Conservation (phyloP, 805 yeast genomes). For the Saturnispora diversa region DNA sequence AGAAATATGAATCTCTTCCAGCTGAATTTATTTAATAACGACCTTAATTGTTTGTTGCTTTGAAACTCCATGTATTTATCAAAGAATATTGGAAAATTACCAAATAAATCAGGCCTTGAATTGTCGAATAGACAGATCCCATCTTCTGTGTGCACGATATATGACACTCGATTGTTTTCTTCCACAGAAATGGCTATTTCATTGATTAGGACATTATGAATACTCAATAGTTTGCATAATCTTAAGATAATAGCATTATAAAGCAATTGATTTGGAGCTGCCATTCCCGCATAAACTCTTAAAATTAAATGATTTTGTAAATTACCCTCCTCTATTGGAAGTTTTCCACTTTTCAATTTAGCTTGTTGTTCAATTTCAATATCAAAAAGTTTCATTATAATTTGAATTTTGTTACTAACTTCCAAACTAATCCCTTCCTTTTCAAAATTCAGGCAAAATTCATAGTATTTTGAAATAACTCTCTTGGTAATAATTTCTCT, state of each 20-base stretch:
- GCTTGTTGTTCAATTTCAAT: not conserved
- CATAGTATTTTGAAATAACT: not conserved
- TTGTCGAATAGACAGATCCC: not conserved
- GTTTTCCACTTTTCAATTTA: not conserved
- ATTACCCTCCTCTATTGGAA: not conserved
- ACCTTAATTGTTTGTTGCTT: not conserved
- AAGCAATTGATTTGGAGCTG: conserved; percentile 2
- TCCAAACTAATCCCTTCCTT: not conserved
- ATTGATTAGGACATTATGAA: not conserved
- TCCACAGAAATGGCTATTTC: not conserved
- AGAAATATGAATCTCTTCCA: conserved; percentile 5
- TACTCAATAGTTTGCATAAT: not conserved
- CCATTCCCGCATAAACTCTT: conserved; percentile 5
- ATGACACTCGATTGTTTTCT: not conserved
- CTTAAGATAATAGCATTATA: conserved; percentile 5
- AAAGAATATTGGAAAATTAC: conserved; percentile 4
- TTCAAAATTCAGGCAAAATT: not conserved
- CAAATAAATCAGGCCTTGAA: not conserved
- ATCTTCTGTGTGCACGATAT: conserved; percentile 1
- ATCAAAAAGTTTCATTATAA: conserved; percentile 4
- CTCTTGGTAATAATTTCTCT: not conserved
- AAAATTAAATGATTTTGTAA: not conserved
- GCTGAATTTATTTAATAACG: conserved; percentile 1
- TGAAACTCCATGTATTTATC: conserved; percentile 4
- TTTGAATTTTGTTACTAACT: not conserved